Evolutionary conservation across 257 asterid genomes (phyloP), one percentile per base, ranked within the genome.

Genomic region (Eustoma russellianum): DNA sequence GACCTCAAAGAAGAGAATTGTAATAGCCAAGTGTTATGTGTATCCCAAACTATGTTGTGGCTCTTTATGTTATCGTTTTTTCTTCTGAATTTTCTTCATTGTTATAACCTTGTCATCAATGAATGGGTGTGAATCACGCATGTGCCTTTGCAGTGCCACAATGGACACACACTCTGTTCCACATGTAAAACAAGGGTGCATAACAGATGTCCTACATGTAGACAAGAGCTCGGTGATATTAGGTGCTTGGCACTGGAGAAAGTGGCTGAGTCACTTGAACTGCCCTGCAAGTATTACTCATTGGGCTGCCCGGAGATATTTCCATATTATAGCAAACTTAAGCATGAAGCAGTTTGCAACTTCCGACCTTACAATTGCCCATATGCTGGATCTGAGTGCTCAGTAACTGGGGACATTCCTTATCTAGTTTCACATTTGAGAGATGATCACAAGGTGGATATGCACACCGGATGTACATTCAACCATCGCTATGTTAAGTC

Each of bases 191-290:
- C 77, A 16, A 77, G 93, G 81, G 94, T 87, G 52, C 93, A 85
- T 44, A 87, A 87, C 19, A 65, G 94, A 55, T 83, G 96, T 63
- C 96, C 96, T 30, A 87, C 96, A 6, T 83, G 96, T 70, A 78
- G 94, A 68, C 96, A 84, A 80, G 96, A 87, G 66, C 96, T 84
- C 3, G 96, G 96, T 17, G 96, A 87, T 61, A 87, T 87, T 59
- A 71, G 94, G 71, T 87, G 96, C 79, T 78, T 87, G 68, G 94
- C 96, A 12, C 69, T 87, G 61, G 96, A 87, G 60, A 84, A 87
- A 61, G 96, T 87, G 13, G 96, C 96, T 0, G 96, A 87, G 69
- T 79, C 94, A 0, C 80, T 85, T 12, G 94, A 85, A 48, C 77
- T 85, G 13, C 94, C 94, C 55, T 87, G 96, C 94, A 87, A 73